Conservation (phyloP, 129 eudicot genomes). For the Flaveria ramosissima region DNA sequence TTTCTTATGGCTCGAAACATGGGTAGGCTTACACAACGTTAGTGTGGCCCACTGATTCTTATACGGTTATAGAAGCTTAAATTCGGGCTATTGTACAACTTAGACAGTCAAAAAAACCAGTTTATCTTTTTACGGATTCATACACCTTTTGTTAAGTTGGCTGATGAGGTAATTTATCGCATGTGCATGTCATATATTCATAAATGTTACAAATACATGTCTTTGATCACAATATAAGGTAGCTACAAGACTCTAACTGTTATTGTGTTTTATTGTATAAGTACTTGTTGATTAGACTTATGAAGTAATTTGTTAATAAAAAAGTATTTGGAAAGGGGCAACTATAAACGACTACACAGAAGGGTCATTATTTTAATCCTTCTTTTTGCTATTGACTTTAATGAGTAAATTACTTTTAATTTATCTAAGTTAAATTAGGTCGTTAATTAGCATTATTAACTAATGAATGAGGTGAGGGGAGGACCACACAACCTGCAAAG, state of each 20-base stretch:
- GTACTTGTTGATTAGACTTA: background rate
- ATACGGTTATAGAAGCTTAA: too few species aligned
- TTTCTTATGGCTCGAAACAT: background rate
- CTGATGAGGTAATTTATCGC: background rate
- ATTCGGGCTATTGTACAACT: too few species aligned
- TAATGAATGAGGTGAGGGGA: background rate
- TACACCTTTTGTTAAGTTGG: background rate
- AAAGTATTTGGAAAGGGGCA: too few species aligned
- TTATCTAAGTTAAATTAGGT: conserved; percentile 19
- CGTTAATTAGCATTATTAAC: too few species aligned
- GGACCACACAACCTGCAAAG: conserved; percentile 27
- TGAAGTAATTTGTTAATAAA: too few species aligned
- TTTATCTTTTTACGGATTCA: background rate
- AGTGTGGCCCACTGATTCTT: too few species aligned
- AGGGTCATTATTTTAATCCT: too few species aligned
- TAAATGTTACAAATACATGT: background rate
- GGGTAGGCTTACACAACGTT: background rate
- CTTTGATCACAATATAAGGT: background rate
- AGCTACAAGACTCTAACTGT: background rate
- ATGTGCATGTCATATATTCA: background rate
- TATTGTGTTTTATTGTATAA: background rate
- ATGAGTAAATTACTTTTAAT: background rate
- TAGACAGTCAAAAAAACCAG: background rate
- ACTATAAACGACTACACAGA: too few species aligned
- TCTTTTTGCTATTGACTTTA: too few species aligned